Evolutionary conservation across 352 stramenopile genomes (phyloP).

Genomic region (Pythium phragmitis): DNA sequence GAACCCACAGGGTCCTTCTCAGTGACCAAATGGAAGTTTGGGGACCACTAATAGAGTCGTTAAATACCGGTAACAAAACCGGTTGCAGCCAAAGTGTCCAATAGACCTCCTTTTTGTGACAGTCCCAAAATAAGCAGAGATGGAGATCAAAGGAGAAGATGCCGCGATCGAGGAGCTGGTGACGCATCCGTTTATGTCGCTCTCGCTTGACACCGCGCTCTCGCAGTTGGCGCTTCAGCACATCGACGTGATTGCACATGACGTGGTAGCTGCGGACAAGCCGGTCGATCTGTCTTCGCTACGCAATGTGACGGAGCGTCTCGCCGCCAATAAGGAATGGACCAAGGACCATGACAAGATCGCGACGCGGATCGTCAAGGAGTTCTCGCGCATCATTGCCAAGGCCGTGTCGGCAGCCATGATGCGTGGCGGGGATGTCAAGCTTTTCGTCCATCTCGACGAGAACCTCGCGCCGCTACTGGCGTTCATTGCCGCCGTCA

Average conservation of each 20-base stretch:
- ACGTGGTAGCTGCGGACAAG: slow-evolving; percentile 11
- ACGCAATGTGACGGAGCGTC: not conserved
- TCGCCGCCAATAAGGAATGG: not conserved
- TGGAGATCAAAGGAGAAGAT: slow-evolving; percentile 7
- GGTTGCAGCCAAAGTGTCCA: not conserved
- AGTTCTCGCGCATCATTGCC: slow-evolving; percentile 22
- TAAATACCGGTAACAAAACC: not conserved
- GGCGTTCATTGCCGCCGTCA: slow-evolving; percentile 18
- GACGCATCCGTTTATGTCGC: not conserved
- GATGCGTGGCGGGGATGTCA: slow-evolving; percentile 16
- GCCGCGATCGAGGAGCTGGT: not conserved
- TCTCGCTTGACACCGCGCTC: slow-evolving; percentile 2
- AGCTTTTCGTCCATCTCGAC: slow-evolving; percentile 29
- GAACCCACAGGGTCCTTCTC: slow-evolving; percentile 31
- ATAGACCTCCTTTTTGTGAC: slow-evolving; percentile 9
- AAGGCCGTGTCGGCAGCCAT: slow-evolving; percentile 3
- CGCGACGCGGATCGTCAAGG: slow-evolving; percentile 24
- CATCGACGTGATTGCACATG: slow-evolving; percentile 8
- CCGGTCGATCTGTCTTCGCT: slow-evolving; percentile 9
- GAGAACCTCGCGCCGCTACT: slow-evolving; percentile 26
- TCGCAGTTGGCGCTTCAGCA: slow-evolving; percentile 12
- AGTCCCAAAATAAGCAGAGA: not conserved
- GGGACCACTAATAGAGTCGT: slow-evolving; percentile 19
- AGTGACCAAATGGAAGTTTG: slow-evolving; percentile 35
- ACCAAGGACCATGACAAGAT: slow-evolving; percentile 21